These are phyloP conservation scores for Pyrenochaeta sp. DNA, from an alignment of 2,329 filamentous ascomycete genomes.

Conservation along the genomic window DNA sequence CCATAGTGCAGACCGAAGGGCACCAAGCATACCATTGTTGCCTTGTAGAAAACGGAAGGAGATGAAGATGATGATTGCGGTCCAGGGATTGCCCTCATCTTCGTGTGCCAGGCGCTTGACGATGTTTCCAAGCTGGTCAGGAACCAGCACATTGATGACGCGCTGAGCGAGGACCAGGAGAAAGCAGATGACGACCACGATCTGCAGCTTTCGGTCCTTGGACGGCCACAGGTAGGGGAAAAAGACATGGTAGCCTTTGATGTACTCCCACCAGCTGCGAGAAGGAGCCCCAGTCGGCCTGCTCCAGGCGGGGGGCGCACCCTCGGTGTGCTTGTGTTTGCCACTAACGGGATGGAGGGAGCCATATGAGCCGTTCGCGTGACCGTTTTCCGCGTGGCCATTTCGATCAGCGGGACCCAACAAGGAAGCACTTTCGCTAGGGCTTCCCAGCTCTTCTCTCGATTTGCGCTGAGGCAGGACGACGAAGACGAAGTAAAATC, in stretches of 20 bases:
- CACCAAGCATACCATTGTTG: constrained; percentile 84
- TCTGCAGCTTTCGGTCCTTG: constrained; percentile 76
- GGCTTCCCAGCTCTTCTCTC: constrained; percentile 29
- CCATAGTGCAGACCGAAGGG: constrained; percentile 84
- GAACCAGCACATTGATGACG: constrained; percentile 84
- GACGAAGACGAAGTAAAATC: constrained; percentile 66
- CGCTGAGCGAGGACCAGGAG: constrained; percentile 80
- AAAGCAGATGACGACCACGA: constrained; percentile 84
- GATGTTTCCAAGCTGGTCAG: constrained; percentile 79
- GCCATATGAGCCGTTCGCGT: constrained; percentile 63
- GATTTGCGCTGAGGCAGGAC: constrained; percentile 37
- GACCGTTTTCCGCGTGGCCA: constrained; percentile 55
- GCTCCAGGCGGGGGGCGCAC: constrained; percentile 82
- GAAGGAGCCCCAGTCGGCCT: constrained; percentile 85
- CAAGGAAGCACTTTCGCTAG: constrained; percentile 69
- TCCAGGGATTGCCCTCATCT: constrained; percentile 70
- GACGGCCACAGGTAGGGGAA: constrained; percentile 97
- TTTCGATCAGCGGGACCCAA: constrained; percentile 58
- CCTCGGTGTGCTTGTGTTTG: constrained; percentile 57
- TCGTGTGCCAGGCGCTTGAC: constrained; percentile 73
- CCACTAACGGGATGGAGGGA: constrained; percentile 53
- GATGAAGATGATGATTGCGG: constrained; percentile 77
- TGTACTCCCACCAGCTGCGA: constrained; percentile 95
- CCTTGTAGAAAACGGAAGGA: constrained; percentile 84
- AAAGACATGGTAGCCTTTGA: constrained; percentile 89